These are phyloP conservation scores for Claviceps sp. DNA, from an alignment of 2,329 filamentous ascomycete genomes.

Conservation along the genomic window DNA sequence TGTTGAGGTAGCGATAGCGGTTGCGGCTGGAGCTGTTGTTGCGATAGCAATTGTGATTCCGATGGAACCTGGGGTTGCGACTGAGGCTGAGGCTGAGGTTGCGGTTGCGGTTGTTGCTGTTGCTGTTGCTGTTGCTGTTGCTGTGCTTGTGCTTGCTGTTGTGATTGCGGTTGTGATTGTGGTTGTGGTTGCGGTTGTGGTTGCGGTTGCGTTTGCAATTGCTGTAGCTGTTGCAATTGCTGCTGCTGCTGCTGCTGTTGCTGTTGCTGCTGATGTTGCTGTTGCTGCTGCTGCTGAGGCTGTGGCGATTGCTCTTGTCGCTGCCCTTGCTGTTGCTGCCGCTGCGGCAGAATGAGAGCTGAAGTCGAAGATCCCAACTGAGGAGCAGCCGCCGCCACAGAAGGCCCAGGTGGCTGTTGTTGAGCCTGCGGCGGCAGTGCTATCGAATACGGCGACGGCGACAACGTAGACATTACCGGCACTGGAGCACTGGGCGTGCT, in stretches of 20 bases:
- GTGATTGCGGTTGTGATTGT: no score
- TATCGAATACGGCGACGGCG: not conserved
- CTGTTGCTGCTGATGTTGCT: no score
- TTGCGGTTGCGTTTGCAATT: no score
- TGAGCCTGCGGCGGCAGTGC: not conserved
- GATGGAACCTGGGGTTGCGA: not conserved
- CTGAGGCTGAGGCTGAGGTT: not conserved
- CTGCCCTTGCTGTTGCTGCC: no score
- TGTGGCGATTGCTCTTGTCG: no score
- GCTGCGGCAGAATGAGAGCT: not conserved
- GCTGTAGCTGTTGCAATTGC: no score
- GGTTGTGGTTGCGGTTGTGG: no score
- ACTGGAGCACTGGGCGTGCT: not conserved
- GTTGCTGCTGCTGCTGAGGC: no score
- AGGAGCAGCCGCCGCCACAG: not conserved
- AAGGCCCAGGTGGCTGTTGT: not conserved
- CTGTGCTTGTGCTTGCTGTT: no score
- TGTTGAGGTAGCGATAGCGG: conserved; percentile 1
- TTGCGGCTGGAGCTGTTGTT: not conserved
- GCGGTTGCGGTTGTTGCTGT: not conserved
- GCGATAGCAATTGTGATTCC: not conserved
- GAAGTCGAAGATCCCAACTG: not conserved
- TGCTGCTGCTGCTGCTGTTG: no score
- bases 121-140: not conserved
- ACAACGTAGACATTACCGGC: not conserved